A percentile compares a stretch with the other conserved stretches of the same genome.
phyloP scores from a whole-genome alignment of 257 asterid species.

The Solanum piurae region DNA sequence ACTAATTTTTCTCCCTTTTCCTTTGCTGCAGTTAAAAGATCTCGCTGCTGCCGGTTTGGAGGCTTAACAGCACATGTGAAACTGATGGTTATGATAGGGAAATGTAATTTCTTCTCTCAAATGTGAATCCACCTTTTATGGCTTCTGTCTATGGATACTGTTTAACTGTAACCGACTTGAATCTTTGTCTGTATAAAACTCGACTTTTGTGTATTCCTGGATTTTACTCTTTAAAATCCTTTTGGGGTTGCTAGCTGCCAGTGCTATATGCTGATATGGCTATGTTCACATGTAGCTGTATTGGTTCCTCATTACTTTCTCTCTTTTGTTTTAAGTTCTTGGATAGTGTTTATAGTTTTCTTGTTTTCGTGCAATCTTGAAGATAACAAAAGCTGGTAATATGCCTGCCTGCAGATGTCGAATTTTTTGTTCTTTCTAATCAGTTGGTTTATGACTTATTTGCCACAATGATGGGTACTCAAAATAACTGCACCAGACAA shows the following conservation, averaged over 20 bases:
- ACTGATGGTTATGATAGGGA: slow-evolving; percentile 7
- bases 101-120: slow-evolving; percentile 4
- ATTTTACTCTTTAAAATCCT: not conserved
- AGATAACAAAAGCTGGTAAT: not conserved
- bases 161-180: slow-evolving; percentile 3
- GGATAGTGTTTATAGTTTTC: not conserved
- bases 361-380: not conserved
- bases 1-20: not conserved
- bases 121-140: slow-evolving; percentile 13
- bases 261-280: not conserved
- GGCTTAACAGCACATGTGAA: slow-evolving; percentile 13
- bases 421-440: not conserved
- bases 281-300: not conserved
- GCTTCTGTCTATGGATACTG: slow-evolving; percentile 8
- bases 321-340: not conserved
- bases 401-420: not conserved
- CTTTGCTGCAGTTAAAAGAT: slow-evolving; percentile 15
- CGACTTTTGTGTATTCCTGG: not conserved
- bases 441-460: not conserved
- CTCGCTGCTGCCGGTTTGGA: slow-evolving; percentile 2
- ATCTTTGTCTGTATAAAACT: slow-evolving; percentile 23
- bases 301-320: not conserved
- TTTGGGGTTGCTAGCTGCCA: not conserved
- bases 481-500: not conserved
- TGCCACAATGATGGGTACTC: not conserved